Evolutionary conservation across 768 basidiomycete genomes (phyloP).

Genomic region (Mycena galericulata): DNA sequence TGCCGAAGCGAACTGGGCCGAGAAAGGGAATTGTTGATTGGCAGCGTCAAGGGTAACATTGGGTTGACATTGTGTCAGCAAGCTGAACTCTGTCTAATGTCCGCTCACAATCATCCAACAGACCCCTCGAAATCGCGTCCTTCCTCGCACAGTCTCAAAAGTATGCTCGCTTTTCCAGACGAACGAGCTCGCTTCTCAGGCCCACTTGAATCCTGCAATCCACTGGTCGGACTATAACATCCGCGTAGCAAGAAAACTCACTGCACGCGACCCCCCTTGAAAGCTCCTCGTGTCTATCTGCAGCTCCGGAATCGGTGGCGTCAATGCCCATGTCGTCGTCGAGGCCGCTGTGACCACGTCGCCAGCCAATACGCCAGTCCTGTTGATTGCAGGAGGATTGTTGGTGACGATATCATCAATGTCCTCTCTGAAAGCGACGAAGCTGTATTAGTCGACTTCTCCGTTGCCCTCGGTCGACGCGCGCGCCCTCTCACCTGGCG

Average conservation of each 20-base stretch:
- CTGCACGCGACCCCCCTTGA: slow-evolving; percentile 35
- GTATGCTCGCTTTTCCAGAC: slow-evolving; percentile 45
- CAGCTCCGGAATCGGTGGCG: slow-evolving; percentile 51
- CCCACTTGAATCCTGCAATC: slow-evolving; percentile 48
- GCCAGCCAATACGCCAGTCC: slow-evolving; percentile 12
- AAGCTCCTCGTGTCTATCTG: slow-evolving; percentile 43
- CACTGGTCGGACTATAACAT: slow-evolving; percentile 46
- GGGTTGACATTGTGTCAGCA: slow-evolving; percentile 39
- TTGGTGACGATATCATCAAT: neutral
- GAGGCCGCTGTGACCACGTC: slow-evolving; percentile 39
- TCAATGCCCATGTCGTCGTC: slow-evolving; percentile 47
- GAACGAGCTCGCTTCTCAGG: slow-evolving; percentile 44
- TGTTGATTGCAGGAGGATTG: neutral
- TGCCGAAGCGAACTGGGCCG: slow-evolving; percentile 53
- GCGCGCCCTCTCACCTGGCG: slow-evolving; percentile 32
- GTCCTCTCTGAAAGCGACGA: neutral
- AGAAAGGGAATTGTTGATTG: slow-evolving; percentile 44
- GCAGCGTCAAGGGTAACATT: slow-evolving; percentile 53
- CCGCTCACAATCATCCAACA: slow-evolving; percentile 10
- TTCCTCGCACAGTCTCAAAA: slow-evolving; percentile 51
- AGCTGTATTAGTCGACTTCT: neutral
- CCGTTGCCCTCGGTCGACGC: neutral
- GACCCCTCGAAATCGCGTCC: slow-evolving; percentile 48
- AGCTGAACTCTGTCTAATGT: neutral
- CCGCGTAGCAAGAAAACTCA: slow-evolving; percentile 39